Conservation (phyloP, 306 rosid species). For the Cucurbita maxima region DNA sequence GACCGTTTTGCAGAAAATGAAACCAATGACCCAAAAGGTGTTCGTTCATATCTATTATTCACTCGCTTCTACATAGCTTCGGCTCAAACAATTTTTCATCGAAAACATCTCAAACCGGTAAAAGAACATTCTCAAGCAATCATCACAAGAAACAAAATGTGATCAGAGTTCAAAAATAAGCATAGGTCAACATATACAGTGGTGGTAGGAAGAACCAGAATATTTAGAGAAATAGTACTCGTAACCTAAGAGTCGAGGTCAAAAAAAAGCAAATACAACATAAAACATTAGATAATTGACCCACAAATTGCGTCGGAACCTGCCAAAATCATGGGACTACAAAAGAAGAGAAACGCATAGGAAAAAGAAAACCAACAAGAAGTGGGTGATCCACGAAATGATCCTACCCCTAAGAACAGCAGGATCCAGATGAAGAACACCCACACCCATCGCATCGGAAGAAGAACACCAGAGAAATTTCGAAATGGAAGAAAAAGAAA, state of each 20-base stretch:
- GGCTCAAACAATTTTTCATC: neutral
- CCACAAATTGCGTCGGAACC: neutral
- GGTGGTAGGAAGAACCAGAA: neutral
- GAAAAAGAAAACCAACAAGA: neutral
- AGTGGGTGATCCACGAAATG: neutral
- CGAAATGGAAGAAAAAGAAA: neutral
- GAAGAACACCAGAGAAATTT: neutral
- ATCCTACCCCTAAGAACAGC: neutral
- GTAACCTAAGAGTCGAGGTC: neutral
- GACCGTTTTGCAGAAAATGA: too few relatives aligned
- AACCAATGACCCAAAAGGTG: neutral
- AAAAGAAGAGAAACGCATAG: neutral
- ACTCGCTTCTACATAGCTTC: neutral
- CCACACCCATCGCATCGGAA: neutral
- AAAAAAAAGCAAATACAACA: neutral
- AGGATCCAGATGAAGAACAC: neutral
- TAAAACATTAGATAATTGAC: neutral
- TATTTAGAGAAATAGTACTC: too few relatives aligned
- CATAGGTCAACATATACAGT: neutral
- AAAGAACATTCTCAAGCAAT: neutral
- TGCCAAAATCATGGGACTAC: neutral
- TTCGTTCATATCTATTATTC: neutral
- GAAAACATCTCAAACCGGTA: neutral
- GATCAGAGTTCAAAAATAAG: neutral
- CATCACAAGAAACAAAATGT: neutral